Evolutionary conservation across 352 stramenopile genomes (phyloP).

Genomic region (Pythium monospermum): DNA sequence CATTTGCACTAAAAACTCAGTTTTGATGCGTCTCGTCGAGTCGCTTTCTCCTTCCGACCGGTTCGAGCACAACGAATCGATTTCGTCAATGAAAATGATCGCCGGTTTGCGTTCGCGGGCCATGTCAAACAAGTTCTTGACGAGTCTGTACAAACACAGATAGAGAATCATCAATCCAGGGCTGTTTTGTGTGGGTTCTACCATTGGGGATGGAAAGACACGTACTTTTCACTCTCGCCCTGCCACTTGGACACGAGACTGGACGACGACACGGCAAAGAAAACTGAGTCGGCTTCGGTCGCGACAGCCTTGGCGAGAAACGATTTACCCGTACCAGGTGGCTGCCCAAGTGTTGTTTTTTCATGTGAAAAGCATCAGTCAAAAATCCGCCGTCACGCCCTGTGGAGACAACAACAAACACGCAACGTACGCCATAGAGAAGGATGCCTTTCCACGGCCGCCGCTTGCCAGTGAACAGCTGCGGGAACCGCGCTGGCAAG

Average conservation of each 20-base stretch:
- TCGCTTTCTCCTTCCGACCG: conserved; percentile 94
- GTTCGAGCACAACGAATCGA: conserved; percentile 93
- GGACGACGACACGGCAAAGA: conserved; percentile 97
- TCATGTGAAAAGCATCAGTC: no score
- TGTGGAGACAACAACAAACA: no score
- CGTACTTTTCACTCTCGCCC: conserved; percentile 92
- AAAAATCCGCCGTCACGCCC: no score
- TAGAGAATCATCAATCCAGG: no score
- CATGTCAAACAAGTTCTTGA: conserved; percentile 99
- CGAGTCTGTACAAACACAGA: conserved; percentile 56
- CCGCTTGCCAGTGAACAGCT: conserved; percentile 94
- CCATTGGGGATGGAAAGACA: no score
- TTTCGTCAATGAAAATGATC: conserved; percentile 98
- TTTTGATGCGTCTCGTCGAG: conserved; percentile 95
- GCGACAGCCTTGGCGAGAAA: conserved; percentile 97
- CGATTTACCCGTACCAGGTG: conserved; percentile 92
- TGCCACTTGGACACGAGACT: conserved; percentile 98
- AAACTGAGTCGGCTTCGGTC: conserved; percentile 98
- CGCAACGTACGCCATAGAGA: conserved; percentile 91
- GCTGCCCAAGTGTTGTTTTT: conserved; percentile 27
- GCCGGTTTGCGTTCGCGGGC: conserved; percentile 90
- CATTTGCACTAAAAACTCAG: conserved; percentile 98
- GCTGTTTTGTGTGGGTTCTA: no score
- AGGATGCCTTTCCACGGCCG: conserved; percentile 96
- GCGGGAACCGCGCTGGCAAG: conserved; percentile 93